Percentiles rank a stretch among this genome's conserved stretches.
Evolutionary conservation across 2,329 filamentous ascomycete genomes (phyloP).

Genomic region (Calycina herbarum): DNA sequence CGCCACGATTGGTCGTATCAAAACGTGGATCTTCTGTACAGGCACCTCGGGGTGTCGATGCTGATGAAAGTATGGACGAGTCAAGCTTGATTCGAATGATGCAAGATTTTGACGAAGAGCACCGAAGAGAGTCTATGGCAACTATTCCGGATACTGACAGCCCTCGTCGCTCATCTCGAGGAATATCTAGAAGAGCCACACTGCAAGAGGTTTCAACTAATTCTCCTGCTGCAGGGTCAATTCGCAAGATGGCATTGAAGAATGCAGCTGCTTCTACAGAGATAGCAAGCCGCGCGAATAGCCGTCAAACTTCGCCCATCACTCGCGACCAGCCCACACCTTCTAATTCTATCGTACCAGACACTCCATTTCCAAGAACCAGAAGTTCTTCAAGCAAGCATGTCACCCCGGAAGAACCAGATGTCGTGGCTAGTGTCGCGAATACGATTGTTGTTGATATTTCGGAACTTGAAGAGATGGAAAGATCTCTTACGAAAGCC

Average conservation of each 20-base stretch:
- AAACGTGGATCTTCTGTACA: neutral
- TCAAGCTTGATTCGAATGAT: slow-evolving; percentile 34
- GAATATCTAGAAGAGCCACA: neutral
- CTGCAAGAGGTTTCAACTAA: neutral
- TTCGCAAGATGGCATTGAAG: slow-evolving; percentile 15
- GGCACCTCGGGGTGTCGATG: neutral
- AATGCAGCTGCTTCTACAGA: slow-evolving; percentile 11
- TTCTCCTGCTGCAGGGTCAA: slow-evolving; percentile 9
- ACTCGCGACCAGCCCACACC: neutral
- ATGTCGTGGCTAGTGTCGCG: slow-evolving; percentile 6
- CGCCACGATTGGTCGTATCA: slow-evolving; percentile 17
- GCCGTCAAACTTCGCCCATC: neutral
- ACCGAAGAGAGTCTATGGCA: neutral
- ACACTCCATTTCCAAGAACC: slow-evolving; percentile 25
- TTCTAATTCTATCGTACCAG: slow-evolving; percentile 22
- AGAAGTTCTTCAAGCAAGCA: slow-evolving; percentile 9
- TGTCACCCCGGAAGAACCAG: neutral
- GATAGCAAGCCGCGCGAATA: neutral
- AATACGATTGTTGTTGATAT: slow-evolving; percentile 30
- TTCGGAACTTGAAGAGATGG: slow-evolving; percentile 11
- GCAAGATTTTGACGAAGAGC: slow-evolving; percentile 26
- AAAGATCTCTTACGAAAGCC: slow-evolving; percentile 5
- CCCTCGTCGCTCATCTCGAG: slow-evolving; percentile 7
- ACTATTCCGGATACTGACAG: neutral
- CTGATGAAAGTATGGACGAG: slow-evolving; percentile 25